A percentile compares a stretch with the other conserved stretches of the same genome.
Evolutionary conservation across 1,284 basidiomycete species (phyloP).

Genomic region (Moesziomyces sp.): DNA sequence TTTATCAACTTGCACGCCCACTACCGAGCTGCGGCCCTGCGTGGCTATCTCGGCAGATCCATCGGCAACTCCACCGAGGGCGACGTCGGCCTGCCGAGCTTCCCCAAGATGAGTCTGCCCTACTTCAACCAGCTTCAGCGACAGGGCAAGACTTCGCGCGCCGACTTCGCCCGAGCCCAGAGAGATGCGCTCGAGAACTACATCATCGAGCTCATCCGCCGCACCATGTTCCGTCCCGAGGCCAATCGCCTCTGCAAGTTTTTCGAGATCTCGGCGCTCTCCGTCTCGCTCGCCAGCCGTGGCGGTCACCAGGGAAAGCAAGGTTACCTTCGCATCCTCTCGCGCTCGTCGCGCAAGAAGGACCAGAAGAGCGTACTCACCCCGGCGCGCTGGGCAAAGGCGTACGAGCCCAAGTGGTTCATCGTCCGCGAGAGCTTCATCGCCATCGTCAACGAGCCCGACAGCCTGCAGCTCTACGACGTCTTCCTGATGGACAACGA

Average conservation of each 20-base stretch:
- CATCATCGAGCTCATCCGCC: constrained; percentile 80
- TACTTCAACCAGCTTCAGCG: constrained; percentile 80
- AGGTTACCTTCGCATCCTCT: constrained; percentile 77
- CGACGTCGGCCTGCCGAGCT: constrained; percentile 83
- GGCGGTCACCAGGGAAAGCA: constrained; percentile 85
- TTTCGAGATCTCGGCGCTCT: constrained; percentile 91
- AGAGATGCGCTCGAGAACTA: constrained; percentile 87
- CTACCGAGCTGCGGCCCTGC: constrained; percentile 79
- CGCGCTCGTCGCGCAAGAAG: constrained; percentile 69
- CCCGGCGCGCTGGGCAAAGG: constrained; percentile 74
- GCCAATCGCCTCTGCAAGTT: constrained; percentile 93
- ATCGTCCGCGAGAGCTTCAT: constrained; percentile 92
- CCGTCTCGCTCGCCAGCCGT: constrained; percentile 82
- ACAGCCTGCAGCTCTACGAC: constrained; percentile 79
- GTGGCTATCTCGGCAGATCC: constrained; percentile 56
- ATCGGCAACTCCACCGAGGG: constrained; percentile 48
- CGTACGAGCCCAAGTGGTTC: constrained; percentile 87
- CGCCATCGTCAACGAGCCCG: constrained; percentile 85
- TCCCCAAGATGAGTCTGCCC: constrained; percentile 85
- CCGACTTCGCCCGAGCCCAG: constrained; percentile 81
- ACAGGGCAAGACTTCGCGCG: constrained; percentile 69
- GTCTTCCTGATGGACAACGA: constrained; percentile 92
- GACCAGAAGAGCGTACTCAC: constrained; percentile 69
- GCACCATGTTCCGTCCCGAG: constrained; percentile 93
- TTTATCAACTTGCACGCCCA: constrained; percentile 91